Evolutionary conservation across 495 filamentous ascomycete species (phyloP).

Genomic region (Penicillium atrosanguineum): DNA sequence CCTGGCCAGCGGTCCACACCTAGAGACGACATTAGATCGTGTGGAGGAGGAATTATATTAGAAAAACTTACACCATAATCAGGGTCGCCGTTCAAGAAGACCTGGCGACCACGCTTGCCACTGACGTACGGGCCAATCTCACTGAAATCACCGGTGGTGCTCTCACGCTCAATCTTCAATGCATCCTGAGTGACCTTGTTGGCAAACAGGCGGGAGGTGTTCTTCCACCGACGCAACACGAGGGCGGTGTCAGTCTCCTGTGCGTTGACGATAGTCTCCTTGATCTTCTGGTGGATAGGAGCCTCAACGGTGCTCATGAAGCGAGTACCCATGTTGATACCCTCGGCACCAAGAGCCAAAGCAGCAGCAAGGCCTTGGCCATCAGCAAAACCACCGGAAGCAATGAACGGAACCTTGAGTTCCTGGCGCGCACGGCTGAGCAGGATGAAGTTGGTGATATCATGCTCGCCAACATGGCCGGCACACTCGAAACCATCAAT

Average conservation of each 20-base stretch:
- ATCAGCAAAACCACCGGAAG: conserved; percentile 92
- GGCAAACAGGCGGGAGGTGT: conserved; percentile 82
- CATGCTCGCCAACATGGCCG: conserved; percentile 90
- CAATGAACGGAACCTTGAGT: conserved; percentile 87
- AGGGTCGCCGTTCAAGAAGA: conserved; percentile 88
- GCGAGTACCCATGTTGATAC: conserved; percentile 92
- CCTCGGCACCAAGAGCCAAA: conserved; percentile 85
- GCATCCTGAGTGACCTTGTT: conserved; percentile 86
- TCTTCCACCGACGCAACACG: conserved; percentile 87
- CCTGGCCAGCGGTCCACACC: conserved; percentile 72
- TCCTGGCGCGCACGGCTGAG: conserved; percentile 81
- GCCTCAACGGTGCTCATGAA: conserved; percentile 94
- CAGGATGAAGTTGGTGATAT: conserved; percentile 98
- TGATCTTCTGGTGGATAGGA: conserved; percentile 90
- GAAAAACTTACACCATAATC: conserved; percentile 74
- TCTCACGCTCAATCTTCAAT: conserved; percentile 79
- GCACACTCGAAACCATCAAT: conserved; percentile 99
- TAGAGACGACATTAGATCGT: conserved; percentile 24
- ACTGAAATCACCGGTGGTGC: conserved; percentile 81
- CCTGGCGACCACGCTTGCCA: conserved; percentile 85
- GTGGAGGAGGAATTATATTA: neutral
- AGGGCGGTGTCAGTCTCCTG: conserved; percentile 89
- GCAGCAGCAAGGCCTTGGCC: conserved; percentile 92
- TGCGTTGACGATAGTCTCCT: conserved; percentile 84
- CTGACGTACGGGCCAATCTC: conserved; percentile 90